Percentiles rank a stretch among this genome's conserved stretches.
phyloP scores from a whole-genome alignment of 768 basidiomycete genomes.

The Chalciporus chontae region DNA sequence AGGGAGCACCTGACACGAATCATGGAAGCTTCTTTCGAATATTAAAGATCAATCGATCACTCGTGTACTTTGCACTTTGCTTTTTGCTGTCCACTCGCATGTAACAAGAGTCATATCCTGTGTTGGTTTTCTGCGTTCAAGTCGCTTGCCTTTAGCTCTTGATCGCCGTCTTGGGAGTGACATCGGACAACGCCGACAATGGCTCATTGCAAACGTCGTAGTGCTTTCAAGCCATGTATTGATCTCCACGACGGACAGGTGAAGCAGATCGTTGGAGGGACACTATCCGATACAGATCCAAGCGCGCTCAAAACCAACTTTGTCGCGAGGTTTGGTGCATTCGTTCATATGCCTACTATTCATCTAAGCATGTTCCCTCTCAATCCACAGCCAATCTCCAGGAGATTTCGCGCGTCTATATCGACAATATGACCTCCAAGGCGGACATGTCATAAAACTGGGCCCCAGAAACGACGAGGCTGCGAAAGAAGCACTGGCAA shows the following conservation, averaged over 20 bases:
- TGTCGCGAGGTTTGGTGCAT: constrained; percentile 64
- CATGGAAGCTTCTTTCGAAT: constrained; percentile 75
- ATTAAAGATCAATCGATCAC: constrained; percentile 37
- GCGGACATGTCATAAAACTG: constrained; percentile 96
- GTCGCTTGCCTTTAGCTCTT: neutral
- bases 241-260: constrained; percentile 95
- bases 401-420: constrained; percentile 81
- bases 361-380: neutral
- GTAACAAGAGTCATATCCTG: neutral
- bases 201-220: constrained; percentile 28
- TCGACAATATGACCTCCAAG: constrained; percentile 58
- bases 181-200: constrained; percentile 9
- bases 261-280: constrained; percentile 97
- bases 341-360: constrained; percentile 26
- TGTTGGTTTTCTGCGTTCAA: neutral
- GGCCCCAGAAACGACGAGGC: constrained; percentile 87
- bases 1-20: constrained; percentile 78
- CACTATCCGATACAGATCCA: constrained; percentile 68
- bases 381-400: constrained; percentile 60
- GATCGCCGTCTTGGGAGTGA: neutral
- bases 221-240: constrained; percentile 88
- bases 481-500: constrained; percentile 75
- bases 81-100: constrained; percentile 3
- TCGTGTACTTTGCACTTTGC: neutral
- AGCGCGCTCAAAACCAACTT: constrained; percentile 80